Percentiles rank a stretch among this genome's conserved stretches.
Conservation (phyloP, 495 filamentous ascomycete genomes). For the Xylaria sp. region DNA sequence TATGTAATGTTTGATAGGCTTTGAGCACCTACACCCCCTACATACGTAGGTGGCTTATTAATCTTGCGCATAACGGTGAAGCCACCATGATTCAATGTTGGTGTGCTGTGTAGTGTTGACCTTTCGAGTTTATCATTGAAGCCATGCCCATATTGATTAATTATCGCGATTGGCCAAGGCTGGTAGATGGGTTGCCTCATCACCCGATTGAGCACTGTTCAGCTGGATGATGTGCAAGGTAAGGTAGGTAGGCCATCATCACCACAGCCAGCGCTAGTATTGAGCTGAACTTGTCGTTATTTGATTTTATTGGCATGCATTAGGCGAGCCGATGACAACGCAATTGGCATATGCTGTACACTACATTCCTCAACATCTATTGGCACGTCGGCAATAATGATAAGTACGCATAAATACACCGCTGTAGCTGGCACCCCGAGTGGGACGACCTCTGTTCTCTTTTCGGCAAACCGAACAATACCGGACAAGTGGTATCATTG, state of each 20-base stretch:
- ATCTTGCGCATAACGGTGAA: not conserved
- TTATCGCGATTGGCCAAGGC: not conserved
- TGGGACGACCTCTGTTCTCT: not conserved
- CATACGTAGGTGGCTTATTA: not conserved
- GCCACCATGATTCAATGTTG: not conserved
- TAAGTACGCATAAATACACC: not conserved
- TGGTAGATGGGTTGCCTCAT: not conserved
- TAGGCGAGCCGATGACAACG: not conserved
- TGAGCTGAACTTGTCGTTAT: constrained; percentile 3
- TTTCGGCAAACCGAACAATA: too few relatives aligned
- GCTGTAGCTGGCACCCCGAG: not conserved
- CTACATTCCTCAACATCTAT: not conserved
- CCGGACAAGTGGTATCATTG: not conserved
- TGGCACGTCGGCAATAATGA: not conserved
- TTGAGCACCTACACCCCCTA: not conserved
- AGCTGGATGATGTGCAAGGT: not conserved
- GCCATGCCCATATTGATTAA: too few relatives aligned
- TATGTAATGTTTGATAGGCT: not conserved
- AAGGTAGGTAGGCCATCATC: not conserved
- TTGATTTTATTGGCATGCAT: not conserved
- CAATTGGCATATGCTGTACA: not conserved
- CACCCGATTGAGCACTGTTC: not conserved
- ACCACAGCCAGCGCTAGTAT: not conserved
- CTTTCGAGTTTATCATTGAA: too few relatives aligned
- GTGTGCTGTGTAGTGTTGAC: not conserved